A percentile compares a stretch with the other conserved stretches of the same genome.
Conservation (phyloP, 257 asterid species). For the Capsicum pubescens region DNA sequence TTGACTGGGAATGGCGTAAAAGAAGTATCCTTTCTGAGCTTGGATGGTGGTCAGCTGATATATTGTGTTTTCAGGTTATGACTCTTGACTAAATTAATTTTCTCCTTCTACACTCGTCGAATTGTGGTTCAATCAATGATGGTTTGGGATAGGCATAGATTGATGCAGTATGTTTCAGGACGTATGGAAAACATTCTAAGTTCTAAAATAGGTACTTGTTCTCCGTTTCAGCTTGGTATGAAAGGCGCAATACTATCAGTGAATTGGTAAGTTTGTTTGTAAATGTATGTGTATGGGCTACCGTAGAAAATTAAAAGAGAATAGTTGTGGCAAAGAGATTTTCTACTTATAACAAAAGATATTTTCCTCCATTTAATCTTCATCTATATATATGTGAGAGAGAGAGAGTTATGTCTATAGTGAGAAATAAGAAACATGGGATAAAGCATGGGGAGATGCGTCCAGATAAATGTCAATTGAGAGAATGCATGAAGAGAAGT, state of each 20-base stretch:
- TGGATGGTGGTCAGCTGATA: constrained; percentile 98
- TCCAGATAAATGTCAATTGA: not conserved
- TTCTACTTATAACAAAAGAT: not conserved
- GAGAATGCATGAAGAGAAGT: not conserved
- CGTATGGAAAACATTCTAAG: not conserved
- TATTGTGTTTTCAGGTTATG: constrained; percentile 88
- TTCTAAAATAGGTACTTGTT: not conserved
- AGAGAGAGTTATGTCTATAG: not conserved
- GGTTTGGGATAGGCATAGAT: constrained; percentile 6
- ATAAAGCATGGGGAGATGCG: constrained; percentile 10
- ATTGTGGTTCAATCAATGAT: not conserved
- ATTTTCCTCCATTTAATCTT: constrained; percentile 11
- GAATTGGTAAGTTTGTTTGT: not conserved
- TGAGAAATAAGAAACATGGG: not conserved
- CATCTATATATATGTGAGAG: not conserved
- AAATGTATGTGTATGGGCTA: not conserved
- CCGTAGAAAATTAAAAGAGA: not conserved
- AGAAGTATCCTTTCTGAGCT: constrained; percentile 81
- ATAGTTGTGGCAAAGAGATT: not conserved
- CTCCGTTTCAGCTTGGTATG: not conserved
- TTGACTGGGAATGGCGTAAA: constrained; percentile 96
- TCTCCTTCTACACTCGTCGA: not conserved
- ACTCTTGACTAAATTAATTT: constrained; percentile 24
- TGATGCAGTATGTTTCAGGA: not conserved
- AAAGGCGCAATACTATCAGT: constrained; percentile 7